Percentiles rank a stretch among this genome's conserved stretches.
phyloP scores from a whole-genome alignment of 2,329 filamentous ascomycete genomes.

The Grosmannia penicillata region DNA sequence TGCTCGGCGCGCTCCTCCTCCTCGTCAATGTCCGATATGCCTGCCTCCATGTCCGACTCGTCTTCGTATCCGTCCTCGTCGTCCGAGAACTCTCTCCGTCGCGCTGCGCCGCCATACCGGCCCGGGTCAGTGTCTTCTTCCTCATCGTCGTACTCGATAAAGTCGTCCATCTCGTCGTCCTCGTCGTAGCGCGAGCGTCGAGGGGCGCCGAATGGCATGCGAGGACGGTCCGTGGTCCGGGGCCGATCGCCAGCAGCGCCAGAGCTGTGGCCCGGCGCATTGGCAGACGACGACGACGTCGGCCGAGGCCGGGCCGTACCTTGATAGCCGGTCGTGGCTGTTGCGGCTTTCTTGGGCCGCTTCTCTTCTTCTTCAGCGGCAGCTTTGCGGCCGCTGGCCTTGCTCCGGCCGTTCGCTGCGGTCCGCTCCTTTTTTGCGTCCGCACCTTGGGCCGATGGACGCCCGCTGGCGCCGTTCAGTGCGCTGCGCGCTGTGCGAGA shows the following conservation, averaged over 20 bases:
- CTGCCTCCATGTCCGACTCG: conserved; percentile 68
- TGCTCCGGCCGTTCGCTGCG: neutral
- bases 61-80: conserved; percentile 33
- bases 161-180: conserved; percentile 44
- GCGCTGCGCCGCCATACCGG: too few species aligned
- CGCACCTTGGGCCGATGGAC: too few species aligned
- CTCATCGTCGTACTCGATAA: conserved; percentile 46
- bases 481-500: neutral
- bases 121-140: conserved; percentile 23
- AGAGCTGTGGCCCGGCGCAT: neutral
- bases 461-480: neutral
- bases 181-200: conserved; percentile 37
- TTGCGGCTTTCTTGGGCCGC: conserved; percentile 45
- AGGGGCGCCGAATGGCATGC: conserved; percentile 6
- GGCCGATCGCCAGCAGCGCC: neutral
- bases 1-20: conserved; percentile 52
- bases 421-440: neutral
- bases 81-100: neutral
- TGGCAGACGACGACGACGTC: conserved; percentile 20
- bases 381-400: conserved; percentile 12
- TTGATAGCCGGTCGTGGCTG: conserved; percentile 49
- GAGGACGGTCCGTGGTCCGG: neutral
- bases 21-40: conserved; percentile 55
- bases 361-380: conserved; percentile 27
- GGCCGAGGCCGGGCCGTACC: conserved; percentile 48